Percentiles rank a stretch among this genome's conserved stretches.
These are phyloP conservation scores for Alloascoidea hylecoeti DNA, from an alignment of 805 yeast species.

Conservation along the genomic window DNA sequence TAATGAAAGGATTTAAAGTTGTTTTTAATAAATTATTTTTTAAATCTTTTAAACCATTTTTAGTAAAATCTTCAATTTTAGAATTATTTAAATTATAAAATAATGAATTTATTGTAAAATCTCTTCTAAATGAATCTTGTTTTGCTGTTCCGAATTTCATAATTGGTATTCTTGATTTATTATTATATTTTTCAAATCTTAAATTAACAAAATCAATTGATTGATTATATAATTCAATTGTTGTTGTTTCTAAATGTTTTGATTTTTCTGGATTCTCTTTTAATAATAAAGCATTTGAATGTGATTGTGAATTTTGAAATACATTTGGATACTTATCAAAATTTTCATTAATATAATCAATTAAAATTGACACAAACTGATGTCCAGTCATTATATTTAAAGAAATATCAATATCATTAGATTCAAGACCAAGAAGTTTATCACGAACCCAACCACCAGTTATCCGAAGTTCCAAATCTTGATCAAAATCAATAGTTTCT, in stretches of 20 bases:
- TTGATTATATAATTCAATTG: constrained; percentile 70
- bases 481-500: too few relatives aligned
- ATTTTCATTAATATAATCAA: too few relatives aligned
- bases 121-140: constrained; percentile 87
- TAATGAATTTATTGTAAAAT: constrained; percentile 88
- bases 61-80: constrained; percentile 76
- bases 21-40: constrained; percentile 62
- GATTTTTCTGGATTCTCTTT: constrained; percentile 91
- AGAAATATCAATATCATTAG: constrained; percentile 89
- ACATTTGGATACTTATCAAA: too few relatives aligned
- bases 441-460: constrained; percentile 99
- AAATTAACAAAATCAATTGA: constrained; percentile 91
- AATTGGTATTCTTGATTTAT: constrained; percentile 74
- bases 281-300: constrained; percentile 21
- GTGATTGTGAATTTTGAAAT: constrained; percentile 14
- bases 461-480: constrained; percentile 57
- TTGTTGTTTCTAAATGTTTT: constrained; percentile 93
- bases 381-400: constrained; percentile 77
- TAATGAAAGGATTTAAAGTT: constrained; percentile 72
- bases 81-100: constrained; percentile 67
- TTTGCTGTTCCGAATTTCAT: constrained; percentile 82
- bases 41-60: constrained; percentile 61
- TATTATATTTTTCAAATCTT: constrained; percentile 76
- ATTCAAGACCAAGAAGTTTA: constrained; percentile 64
- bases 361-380: constrained; percentile 60